Conservation (phyloP, 2,329 filamentous ascomycete species). For the Fusarium hainanense region DNA sequence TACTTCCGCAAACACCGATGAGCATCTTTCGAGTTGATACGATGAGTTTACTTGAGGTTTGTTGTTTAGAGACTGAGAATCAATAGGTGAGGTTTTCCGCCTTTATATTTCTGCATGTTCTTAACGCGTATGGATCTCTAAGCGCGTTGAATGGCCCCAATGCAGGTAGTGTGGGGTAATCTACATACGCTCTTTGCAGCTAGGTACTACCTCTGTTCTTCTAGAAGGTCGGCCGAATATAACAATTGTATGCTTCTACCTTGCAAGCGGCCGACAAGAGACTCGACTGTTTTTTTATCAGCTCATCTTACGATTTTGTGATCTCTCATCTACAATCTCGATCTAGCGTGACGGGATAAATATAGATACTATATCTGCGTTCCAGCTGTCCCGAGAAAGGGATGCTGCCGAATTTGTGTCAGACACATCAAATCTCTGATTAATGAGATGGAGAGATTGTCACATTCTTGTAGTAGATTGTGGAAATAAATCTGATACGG, state of each 20-base stretch:
- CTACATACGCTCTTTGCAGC: background rate
- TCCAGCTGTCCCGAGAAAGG: slow-evolving; percentile 11
- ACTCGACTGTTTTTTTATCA: slow-evolving; percentile 22
- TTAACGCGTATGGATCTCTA: slow-evolving; percentile 31
- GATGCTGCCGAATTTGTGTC: slow-evolving; percentile 7
- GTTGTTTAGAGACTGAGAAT: background rate
- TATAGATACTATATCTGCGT: slow-evolving; percentile 17
- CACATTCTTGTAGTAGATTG: slow-evolving; percentile 31
- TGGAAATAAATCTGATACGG: slow-evolving; percentile 33
- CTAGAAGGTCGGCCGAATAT: slow-evolving; percentile 29
- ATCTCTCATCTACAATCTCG: slow-evolving; percentile 10
- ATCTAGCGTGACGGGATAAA: slow-evolving; percentile 2
- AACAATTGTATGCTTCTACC: background rate
- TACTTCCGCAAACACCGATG: slow-evolving; percentile 81
- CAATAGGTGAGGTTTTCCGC: slow-evolving; percentile 4
- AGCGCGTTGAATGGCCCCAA: slow-evolving; percentile 19
- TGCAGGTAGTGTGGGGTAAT: slow-evolving; percentile 30
- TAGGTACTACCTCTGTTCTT: slow-evolving; percentile 2
- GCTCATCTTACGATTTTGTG: slow-evolving; percentile 11
- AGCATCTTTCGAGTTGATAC: slow-evolving; percentile 65
- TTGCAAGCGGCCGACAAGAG: slow-evolving; percentile 18
- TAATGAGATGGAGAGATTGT: slow-evolving; percentile 17
- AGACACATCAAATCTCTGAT: slow-evolving; percentile 27
- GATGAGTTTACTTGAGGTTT: background rate
- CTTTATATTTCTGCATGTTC: slow-evolving; percentile 14